phyloP scores from a whole-genome alignment of 345 rosid species.

The Lepidium africanum region DNA sequence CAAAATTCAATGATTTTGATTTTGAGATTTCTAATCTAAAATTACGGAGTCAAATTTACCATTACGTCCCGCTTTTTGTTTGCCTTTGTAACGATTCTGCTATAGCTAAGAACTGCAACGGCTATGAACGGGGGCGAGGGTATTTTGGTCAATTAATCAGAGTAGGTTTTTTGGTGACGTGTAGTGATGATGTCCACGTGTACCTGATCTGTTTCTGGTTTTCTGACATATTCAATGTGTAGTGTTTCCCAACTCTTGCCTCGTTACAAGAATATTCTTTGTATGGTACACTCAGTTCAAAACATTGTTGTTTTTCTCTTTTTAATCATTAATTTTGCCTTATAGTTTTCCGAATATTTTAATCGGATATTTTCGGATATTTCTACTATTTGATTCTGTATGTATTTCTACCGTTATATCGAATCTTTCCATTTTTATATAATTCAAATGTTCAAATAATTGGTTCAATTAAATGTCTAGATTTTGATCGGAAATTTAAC shows the following conservation, averaged over 20 bases:
- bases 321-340: not conserved
- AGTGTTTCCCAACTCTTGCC: constrained; percentile 23
- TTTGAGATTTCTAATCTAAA: not conserved
- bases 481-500: not conserved
- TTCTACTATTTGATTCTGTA: constrained; percentile 3
- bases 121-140: constrained; percentile 29
- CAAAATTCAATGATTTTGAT: constrained; percentile 16
- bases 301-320: not conserved
- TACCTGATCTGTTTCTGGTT: constrained; percentile 6
- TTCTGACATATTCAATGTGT: constrained; percentile 20
- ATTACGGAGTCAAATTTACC: constrained; percentile 22
- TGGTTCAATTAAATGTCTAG: not conserved
- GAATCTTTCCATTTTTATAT: constrained; percentile 9
- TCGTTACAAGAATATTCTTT: constrained; percentile 34
- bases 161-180: constrained; percentile 8
- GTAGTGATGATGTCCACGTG: constrained; percentile 16
- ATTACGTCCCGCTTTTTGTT: constrained; percentile 12
- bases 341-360: constrained; percentile 3
- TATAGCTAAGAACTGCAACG: constrained; percentile 17
- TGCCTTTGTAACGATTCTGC: not conserved
- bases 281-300: constrained; percentile 25
- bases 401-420: constrained; percentile 23
- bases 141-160: not conserved
- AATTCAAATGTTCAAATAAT: not conserved
- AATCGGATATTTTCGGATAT: not conserved